Evolutionary conservation across 495 filamentous ascomycete species (phyloP).

Genomic region (Penicillium parvum): DNA sequence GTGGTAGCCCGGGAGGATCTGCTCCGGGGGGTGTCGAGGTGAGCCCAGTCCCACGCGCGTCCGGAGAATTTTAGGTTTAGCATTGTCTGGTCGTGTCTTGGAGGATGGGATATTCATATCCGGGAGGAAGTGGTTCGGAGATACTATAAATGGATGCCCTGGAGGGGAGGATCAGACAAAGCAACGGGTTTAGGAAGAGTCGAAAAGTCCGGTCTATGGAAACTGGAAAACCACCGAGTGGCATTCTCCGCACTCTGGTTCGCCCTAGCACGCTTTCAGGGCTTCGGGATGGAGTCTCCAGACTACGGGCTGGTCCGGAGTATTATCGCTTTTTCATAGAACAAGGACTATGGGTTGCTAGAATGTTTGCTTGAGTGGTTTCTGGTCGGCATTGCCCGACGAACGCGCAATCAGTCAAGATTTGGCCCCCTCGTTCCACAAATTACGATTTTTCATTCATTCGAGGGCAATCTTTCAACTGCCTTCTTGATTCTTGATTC

Average conservation of each 20-base stretch:
- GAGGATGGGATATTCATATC: neutral
- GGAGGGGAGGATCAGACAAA: too few species aligned
- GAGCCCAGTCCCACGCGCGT: too few species aligned
- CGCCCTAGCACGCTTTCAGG: neutral
- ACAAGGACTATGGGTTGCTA: too few species aligned
- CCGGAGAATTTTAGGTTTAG: constrained; percentile 3
- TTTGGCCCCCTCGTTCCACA: too few species aligned
- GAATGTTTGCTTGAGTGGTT: too few species aligned
- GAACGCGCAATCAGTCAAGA: constrained; percentile 5
- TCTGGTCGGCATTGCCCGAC: constrained; percentile 11
- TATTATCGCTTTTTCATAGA: too few species aligned
- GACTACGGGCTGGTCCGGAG: constrained; percentile 1
- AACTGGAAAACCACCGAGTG: neutral
- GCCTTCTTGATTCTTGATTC: too few species aligned
- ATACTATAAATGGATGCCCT: too few species aligned
- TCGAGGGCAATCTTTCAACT: too few species aligned
- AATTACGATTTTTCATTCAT: too few species aligned
- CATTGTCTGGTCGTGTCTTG: neutral
- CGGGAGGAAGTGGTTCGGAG: neutral
- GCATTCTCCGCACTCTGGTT: constrained; percentile 16
- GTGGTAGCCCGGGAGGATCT: constrained; percentile 16
- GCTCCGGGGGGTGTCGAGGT: constrained; percentile 9
- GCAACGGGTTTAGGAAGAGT: too few species aligned
- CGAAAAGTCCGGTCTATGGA: too few species aligned
- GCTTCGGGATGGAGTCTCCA: constrained; percentile 1